phyloP scores from a whole-genome alignment of 352 stramenopile species.

The Phytophthora lateralis region DNA sequence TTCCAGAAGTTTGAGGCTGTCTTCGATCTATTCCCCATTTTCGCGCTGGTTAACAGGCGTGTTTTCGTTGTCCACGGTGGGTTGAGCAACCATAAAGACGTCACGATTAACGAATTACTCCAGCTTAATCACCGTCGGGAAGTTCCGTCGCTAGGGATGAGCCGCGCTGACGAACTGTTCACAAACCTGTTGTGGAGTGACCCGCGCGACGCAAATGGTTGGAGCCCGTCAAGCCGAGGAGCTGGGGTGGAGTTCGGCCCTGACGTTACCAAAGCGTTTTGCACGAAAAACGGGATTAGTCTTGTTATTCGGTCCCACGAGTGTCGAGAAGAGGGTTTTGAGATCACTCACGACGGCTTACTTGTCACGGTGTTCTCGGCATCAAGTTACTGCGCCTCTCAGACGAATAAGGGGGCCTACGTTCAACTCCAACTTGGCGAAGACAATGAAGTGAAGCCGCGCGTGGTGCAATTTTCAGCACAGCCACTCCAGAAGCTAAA shows the following conservation, averaged over 20 bases:
- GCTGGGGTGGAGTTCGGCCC: constrained; percentile 91
- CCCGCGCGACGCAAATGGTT: constrained; percentile 59
- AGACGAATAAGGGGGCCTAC: constrained; percentile 87
- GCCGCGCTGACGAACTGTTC: constrained; percentile 83
- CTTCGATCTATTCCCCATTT: constrained; percentile 87
- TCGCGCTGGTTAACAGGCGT: constrained; percentile 80
- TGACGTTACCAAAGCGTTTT: constrained; percentile 90
- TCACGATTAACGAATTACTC: constrained; percentile 83
- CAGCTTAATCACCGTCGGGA: constrained; percentile 83
- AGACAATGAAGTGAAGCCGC: constrained; percentile 76
- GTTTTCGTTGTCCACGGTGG: constrained; percentile 93
- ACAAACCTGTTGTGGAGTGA: constrained; percentile 91
- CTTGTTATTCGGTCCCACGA: constrained; percentile 94
- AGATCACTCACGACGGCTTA: constrained; percentile 76
- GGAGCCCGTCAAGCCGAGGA: constrained; percentile 63
- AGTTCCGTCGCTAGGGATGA: constrained; percentile 63
- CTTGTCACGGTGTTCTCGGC: constrained; percentile 90
- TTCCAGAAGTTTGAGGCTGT: constrained; percentile 79
- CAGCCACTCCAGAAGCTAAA: constrained; percentile 74
- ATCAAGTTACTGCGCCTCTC: constrained; percentile 88
- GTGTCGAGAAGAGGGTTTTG: constrained; percentile 88
- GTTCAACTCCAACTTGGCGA: constrained; percentile 58
- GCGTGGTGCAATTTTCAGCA: constrained; percentile 91
- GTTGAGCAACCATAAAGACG: constrained; percentile 80
- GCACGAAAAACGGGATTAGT: constrained; percentile 73